phyloP scores from a whole-genome alignment of 306 rosid species.

The Pachyrhizus erosus region DNA sequence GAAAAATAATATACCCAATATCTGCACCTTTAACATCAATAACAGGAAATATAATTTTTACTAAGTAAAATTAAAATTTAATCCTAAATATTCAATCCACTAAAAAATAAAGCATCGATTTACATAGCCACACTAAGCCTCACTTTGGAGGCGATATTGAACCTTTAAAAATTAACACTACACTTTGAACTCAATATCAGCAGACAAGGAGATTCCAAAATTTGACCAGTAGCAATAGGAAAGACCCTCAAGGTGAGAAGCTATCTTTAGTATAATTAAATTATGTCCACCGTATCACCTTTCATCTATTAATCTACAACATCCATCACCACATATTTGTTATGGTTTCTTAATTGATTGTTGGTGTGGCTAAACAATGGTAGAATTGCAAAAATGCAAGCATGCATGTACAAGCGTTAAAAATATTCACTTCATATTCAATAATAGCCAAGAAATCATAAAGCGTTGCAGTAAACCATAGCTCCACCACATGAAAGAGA shows the following conservation, averaged over 20 bases:
- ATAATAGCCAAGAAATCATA: neutral
- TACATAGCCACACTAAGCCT: neutral
- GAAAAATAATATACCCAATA: neutral
- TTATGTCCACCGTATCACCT: neutral
- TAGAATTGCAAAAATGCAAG: neutral
- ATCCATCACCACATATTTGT: constrained; percentile 6
- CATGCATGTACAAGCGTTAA: neutral
- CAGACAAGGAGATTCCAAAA: neutral
- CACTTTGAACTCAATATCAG: neutral
- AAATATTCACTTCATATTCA: neutral
- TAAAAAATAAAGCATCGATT: neutral
- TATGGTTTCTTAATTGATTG: constrained; percentile 18
- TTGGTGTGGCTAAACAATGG: neutral
- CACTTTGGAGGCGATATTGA: neutral
- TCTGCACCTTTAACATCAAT: too few species aligned
- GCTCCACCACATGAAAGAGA: neutral
- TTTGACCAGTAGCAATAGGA: neutral
- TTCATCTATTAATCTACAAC: neutral
- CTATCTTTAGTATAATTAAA: neutral
- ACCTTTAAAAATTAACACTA: neutral
- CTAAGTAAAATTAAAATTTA: too few species aligned
- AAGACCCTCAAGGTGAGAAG: neutral
- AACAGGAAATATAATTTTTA: too few species aligned
- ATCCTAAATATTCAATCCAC: too few species aligned
- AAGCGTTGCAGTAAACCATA: neutral